Base-by-base conservation (phyloP, 805 yeast species). In the Myxozyma sirexii region DNA sequence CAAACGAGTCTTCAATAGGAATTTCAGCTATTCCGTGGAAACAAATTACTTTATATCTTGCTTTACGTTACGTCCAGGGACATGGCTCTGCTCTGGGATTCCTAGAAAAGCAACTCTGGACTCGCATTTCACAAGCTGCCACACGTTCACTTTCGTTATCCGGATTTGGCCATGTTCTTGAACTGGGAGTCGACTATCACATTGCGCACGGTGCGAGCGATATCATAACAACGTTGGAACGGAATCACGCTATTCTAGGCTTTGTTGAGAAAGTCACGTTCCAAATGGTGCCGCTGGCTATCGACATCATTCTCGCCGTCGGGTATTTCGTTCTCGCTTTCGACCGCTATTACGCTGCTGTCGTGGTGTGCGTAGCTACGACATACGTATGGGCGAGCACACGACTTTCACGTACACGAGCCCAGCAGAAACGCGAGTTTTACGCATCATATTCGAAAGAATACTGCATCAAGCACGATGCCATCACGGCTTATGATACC, bases 241-340 rank as follows among this genome's bases (percentile, higher is more conserved):
- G 54, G 13, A 52, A 53, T 15, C 57, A 46, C 21, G 56, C 64
- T 1, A 57, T 63, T 23, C 45, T 56, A n/a, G 33, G 58, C 2
- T 61, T 60, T 42, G 51, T 57, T 4, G 67, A 63, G 47, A 59
- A 57, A 27, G 33, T 63, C 26, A 45, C 64, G 17, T 63, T 63
- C 37, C 57, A 63, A 23, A 35, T 63, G 39, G 50, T 50, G 7
- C 67, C 67, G 6, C 50, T 57, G 43, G 29, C 56, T 10, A 27
- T 61, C 17, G 67, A 63, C 33, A 48, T 61, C 39, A 33, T 29
- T 8, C 51, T 63, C 6, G 67, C 65, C 2, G 46, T 63, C 15
- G 62, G 56, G 24, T 63, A 54, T 23, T 63, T 63, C 23, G 38
- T 57, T 10, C 29, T 57, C 38, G 23, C 51, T 8, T 61, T 57